Evolutionary conservation across 78 protist species (phyloP), one percentile per base, ranked within the genome.

Genomic region (Cyanophora paradoxa): DNA sequence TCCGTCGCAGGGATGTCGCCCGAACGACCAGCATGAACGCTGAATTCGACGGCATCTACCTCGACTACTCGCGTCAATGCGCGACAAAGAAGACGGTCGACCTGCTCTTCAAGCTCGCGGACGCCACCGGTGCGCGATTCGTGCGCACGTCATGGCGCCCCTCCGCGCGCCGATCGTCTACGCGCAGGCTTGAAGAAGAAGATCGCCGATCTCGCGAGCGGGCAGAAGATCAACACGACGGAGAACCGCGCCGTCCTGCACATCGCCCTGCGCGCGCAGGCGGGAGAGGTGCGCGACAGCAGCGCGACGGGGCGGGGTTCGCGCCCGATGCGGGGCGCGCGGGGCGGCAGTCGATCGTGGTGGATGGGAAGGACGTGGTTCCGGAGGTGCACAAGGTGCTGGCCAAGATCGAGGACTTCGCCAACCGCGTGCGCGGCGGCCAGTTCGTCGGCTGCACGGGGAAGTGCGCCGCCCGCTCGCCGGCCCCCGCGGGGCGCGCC

Each of bases 181-280:
- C 16, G 19, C 63, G 34, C n/a, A 74, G 71, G 71, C 34, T 85
- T 94, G 1, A 72, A 46, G 30, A 81, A 50, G 20, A 40, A 54
- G 84, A 10, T 40, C 22, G 78, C 78, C 73, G 34, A 44, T 54
- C 89, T 92, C 95, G 90, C 93, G 64, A 4, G 22, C 28, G 98
- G 97, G 17, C 95, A 87, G 30, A 79, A 78, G 57, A 90, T 95
- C 88, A 95, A 95, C 83, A 24, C 70, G 30, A 95, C 98, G 33
- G 98, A 95, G 68, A 58, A 87, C 30, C 74, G 97, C 7, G 93
- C 97, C 13, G 98, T 93, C 26, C 92, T 93, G 20, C 98, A 94
- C 74, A 67, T 82, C 10, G 98, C 98, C 13, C 91, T 92, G 30
- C 90, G 98, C 82, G 85, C 30, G 13, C 70, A 13, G 3, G 44